Evolutionary conservation across 163 green algal genomes (phyloP).

Genomic region (Volvox carteri): DNA sequence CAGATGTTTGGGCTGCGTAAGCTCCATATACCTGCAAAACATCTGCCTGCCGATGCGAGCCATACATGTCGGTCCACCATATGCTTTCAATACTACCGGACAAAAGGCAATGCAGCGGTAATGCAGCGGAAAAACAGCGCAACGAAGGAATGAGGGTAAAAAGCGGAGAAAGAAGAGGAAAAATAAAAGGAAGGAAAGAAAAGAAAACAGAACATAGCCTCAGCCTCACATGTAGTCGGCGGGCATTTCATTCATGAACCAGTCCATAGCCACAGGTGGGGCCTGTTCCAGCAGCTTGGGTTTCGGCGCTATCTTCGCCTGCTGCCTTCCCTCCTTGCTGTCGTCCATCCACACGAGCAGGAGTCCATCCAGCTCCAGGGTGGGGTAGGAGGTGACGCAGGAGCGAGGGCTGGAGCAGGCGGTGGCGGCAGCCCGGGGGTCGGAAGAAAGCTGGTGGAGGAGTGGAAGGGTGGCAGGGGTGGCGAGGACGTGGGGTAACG

Average conservation of each 20-base stretch:
- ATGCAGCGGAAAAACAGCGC: no score
- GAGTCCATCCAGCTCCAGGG: conserved; percentile 36
- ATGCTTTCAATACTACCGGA: no score
- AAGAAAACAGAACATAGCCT: no score
- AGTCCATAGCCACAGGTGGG: neutral
- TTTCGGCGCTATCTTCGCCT: neutral
- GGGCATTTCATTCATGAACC: conserved; percentile 42
- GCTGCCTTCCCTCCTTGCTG: conserved; percentile 15
- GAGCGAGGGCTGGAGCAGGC: conserved; percentile 45
- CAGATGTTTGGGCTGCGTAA: no score
- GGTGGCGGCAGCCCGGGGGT: conserved; percentile 24
- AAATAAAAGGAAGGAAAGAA: no score
- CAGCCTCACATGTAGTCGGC: conserved; percentile 24
- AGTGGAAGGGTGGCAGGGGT: neutral
- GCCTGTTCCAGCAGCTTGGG: neutral
- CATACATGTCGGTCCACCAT: no score
- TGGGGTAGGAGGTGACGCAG: conserved; percentile 62
- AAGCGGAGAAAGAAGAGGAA: no score
- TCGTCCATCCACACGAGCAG: conserved; percentile 69
- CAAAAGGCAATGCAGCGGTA: no score
- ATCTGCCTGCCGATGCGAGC: no score
- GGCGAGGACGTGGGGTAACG: no score
- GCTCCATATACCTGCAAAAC: no score
- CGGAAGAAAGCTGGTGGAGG: conserved; percentile 40
- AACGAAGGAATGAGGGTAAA: no score